Base-by-base conservation (phyloP, 2,329 filamentous ascomycete genomes). In the Colletotrichum spaethianum region DNA sequence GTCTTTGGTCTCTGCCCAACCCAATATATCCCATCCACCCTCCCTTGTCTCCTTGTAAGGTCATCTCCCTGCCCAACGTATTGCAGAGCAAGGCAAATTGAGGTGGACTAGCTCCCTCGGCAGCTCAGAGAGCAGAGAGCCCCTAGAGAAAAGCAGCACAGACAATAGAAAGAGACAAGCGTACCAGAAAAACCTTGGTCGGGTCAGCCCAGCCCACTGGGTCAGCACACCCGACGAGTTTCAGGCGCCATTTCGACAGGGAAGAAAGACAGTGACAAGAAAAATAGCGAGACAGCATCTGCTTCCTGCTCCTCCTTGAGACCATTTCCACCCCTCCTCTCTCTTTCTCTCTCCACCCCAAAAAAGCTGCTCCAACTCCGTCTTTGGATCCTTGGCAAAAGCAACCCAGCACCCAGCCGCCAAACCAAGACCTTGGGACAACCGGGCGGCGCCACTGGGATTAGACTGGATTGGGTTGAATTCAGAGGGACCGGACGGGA, bases 321-420 rank as follows among this genome's bases (percentile, higher is more conserved):
- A 61, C 67, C 55, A 42, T 53, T 9, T 20, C 18, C 36, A 50
- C 53, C 40, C 16, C 31, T 16, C 20, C n/a, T n/a, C n/a, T n/a
- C n/a, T n/a, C n/a, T n/a, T n/a, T n/a, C 23, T 26, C 20, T 23
- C n/a, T 23, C 55, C 55, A n/a, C 42, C 26, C 60, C 44, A 52
- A 60, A 38, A 56, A 31, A 38, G 55, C n/a, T 68, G 59, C 59
- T 40, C 59, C 36, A 70, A 70, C 60, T 53, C 60, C 70, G 64
- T 72, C 65, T 72, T 70, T 63, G 60, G 70, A 63, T 69, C 59
- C 70, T 72, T 72, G 70, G 70, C 70, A 59, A 44, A 23, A 33
- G 52, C 61, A 56, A 71, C 20, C 63, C 56, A 61, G 53, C 67
- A 70, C 40, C 57, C 53, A 53, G 60, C 66, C 60, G 46, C 68